Percentiles rank a stretch among this genome's conserved stretches.
phyloP scores from a whole-genome alignment of 352 stramenopile genomes.

The Globisporangium acanthophoron region DNA sequence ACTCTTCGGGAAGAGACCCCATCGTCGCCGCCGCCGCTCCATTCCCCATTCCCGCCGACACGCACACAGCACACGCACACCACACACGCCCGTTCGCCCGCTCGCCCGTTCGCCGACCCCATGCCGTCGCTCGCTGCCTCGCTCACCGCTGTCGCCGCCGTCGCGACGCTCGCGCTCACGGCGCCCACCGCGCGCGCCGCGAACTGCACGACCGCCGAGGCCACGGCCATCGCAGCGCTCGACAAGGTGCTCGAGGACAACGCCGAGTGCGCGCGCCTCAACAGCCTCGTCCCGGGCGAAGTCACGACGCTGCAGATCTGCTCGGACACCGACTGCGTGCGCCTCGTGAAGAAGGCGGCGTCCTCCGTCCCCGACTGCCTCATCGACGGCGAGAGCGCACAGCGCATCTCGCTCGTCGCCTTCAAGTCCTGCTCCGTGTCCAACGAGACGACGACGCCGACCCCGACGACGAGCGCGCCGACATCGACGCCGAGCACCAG shows the following conservation, averaged over 20 bases:
- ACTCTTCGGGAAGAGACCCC: no score
- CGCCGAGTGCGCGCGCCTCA: slow-evolving; percentile 11
- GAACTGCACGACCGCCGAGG: slow-evolving; percentile 12
- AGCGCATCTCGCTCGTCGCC: slow-evolving; percentile 12
- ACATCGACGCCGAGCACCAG: background rate
- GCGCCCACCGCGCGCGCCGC: background rate
- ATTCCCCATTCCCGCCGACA: background rate
- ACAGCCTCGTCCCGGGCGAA: slow-evolving; percentile 10
- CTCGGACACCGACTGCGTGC: slow-evolving; percentile 9
- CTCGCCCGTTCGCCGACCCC: background rate
- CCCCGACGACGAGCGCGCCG: background rate
- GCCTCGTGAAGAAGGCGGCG: slow-evolving; percentile 12
- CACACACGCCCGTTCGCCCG: background rate
- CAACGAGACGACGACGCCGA: background rate
- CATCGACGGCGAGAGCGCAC: slow-evolving; percentile 6
- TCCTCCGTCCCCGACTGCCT: slow-evolving; percentile 7
- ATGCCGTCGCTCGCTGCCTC: slow-evolving; percentile 4
- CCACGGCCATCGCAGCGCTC: slow-evolving; percentile 5
- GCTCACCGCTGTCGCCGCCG: background rate
- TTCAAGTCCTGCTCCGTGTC: slow-evolving; percentile 7
- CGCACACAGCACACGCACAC: background rate
- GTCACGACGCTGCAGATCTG: slow-evolving; percentile 12
- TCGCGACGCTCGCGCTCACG: background rate
- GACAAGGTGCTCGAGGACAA: slow-evolving; percentile 7
- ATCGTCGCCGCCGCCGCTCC: no score